A percentile compares a stretch with the other conserved stretches of the same genome.
Evolutionary conservation across 1,139 yeast species (phyloP).

Genomic region (Debaryomycetaceae sp.): DNA sequence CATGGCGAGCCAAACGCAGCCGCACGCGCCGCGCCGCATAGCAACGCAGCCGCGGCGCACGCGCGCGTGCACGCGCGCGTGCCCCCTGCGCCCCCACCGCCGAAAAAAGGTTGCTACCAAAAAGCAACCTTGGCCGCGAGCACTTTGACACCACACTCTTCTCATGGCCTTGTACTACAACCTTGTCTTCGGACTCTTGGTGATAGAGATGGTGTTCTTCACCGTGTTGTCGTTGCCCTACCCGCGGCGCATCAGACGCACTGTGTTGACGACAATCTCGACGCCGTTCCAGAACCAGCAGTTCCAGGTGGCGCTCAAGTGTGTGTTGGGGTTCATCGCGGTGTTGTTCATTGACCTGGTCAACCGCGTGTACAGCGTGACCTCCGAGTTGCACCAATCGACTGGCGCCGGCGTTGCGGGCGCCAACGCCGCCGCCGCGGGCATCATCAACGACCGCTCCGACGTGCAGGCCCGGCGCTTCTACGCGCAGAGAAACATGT

Average conservation of each 20-base stretch:
- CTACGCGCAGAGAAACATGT: constrained; percentile 95
- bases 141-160: constrained; percentile 10
- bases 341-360: constrained; percentile 85
- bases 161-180: constrained; percentile 79
- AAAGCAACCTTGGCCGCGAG: background rate
- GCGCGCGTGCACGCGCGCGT: no score
- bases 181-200: constrained; percentile 69
- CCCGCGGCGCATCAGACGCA: constrained; percentile 71
- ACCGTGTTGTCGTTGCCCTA: constrained; percentile 79
- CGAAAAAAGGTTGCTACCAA: no score
- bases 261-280: constrained; percentile 57
- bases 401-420: constrained; percentile 13
- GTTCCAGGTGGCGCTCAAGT: constrained; percentile 73
- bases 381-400: constrained; percentile 49
- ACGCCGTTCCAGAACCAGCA: constrained; percentile 70
- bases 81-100: no score
- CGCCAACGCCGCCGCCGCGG: constrained; percentile 15
- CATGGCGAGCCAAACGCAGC: background rate
- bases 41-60: no score
- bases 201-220: constrained; percentile 78
- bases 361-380: constrained; percentile 73
- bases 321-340: constrained; percentile 78
- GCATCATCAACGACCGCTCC: constrained; percentile 52
- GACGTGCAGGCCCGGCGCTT: constrained; percentile 88
- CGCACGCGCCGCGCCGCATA: background rate